Evolutionary conservation across 1,284 basidiomycete species (phyloP).

Genomic region (Bondarzewia mesenterica): DNA sequence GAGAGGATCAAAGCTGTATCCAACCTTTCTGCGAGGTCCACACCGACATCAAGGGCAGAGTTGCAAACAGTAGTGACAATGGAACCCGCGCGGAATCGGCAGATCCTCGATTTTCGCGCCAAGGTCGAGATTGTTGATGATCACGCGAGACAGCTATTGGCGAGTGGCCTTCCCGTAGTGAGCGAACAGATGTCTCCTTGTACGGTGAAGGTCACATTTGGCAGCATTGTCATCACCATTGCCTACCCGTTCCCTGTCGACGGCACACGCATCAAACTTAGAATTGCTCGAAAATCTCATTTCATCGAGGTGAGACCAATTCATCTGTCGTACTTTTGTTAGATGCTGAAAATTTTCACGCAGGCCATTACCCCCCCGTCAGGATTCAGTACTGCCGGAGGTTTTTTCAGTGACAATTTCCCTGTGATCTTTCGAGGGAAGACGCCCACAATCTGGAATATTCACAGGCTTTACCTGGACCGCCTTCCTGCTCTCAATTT

Average conservation of each 20-base stretch:
- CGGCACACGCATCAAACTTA: conserved; percentile 23
- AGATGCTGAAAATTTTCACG: background rate
- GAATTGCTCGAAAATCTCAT: background rate
- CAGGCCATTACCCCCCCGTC: conserved; percentile 9
- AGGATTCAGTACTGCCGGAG: conserved; percentile 19
- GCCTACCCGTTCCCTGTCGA: conserved; percentile 27
- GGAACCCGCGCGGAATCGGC: conserved; percentile 24
- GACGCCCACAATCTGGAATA: conserved; percentile 25
- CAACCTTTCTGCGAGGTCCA: no score
- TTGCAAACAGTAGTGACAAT: conserved; percentile 16
- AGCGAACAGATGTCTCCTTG: conserved; percentile 25
- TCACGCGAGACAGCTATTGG: background rate
- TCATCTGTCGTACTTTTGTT: background rate
- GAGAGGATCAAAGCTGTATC: background rate
- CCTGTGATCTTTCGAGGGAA: conserved; percentile 17
- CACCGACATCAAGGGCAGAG: background rate
- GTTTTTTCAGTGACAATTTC: conserved; percentile 24
- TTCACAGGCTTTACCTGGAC: conserved; percentile 33
- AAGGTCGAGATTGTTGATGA: background rate
- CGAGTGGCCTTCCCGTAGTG: background rate
- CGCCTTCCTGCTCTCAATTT: conserved; percentile 27
- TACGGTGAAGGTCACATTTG: conserved; percentile 23
- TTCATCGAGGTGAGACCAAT: conserved; percentile 1
- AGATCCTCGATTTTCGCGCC: conserved; percentile 3
- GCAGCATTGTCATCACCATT: conserved; percentile 17